Base-by-base conservation (phyloP, 768 basidiomycete species). In the Lentinula edodes region DNA sequence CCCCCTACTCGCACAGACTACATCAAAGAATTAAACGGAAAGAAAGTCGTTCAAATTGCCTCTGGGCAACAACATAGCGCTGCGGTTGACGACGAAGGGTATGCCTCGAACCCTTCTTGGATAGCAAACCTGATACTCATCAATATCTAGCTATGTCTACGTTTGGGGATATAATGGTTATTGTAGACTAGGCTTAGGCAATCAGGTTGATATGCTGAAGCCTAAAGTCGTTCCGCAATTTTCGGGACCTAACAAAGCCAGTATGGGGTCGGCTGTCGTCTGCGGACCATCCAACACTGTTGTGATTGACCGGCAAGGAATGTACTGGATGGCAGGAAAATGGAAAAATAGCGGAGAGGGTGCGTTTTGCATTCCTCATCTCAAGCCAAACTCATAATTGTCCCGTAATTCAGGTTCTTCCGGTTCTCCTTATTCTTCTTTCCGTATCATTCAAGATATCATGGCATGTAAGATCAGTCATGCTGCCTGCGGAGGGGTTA, bases 271-370 rank as follows among this genome's bases (percentile, higher is more conserved):
- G 5, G 74, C 77, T 34, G 83, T 98, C 34, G 74, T 82, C 9
- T 91, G 91, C 23, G 96, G 96, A 15, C 91, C 93, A 0, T 80
- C 93, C 6, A 92, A 84, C 72, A 88, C 87, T n/a, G 83, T 90
- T 6, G 89, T 93, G 32, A 78, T 94, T 42, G 94, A 96, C 70
- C 86, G 82, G 52, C 89, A 92, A 67, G 80, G 83, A n/a, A 91
- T 93, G 86, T 92, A 86, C 68, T 95, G 82, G 81, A 90, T 89
- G 86, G 89, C 89, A 46, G 91, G 88, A 41, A 94, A 89, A 85
- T 98, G 92, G 91, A 98, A 98, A 74, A 91, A 88, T 65, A 94
- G 93, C 6, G 95, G 95, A 10, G 95, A 97, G 73, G 95, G 94
- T 84, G 66, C 57, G 74, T 66, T 20, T 36, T 7, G 15, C 39